Base-by-base conservation (phyloP, 768 basidiomycete species). In the Suillus decipiens region DNA sequence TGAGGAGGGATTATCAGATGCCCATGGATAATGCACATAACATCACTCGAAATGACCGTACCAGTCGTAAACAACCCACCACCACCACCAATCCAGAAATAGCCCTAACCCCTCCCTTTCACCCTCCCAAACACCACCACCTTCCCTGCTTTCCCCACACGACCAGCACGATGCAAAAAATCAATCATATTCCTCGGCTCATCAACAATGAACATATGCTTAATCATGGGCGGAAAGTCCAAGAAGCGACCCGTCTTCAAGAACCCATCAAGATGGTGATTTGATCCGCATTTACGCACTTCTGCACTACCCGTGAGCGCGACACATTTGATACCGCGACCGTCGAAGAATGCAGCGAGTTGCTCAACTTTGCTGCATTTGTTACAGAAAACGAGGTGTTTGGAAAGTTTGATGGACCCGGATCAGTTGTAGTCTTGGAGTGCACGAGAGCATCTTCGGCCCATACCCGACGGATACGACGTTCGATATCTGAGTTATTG, bases 141-240 rank as follows among this genome's bases (percentile, higher is more conserved):
- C 66, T 82, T 86, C 1, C 90, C 92, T 33, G 75, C 71, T 70
- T 82, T 73, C 2, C 88, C 94, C 0, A 90, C 83, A 54, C 95
- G 79, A 17, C 95, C 95, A 0, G 95, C 95, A 5, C 95, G 87
- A 76, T 97, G 95, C 64, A 97, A 73, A 72, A 96, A 96, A 74
- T 97, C 95, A 43, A 96, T 83, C 82, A 90, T 91, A 72, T 94
- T 96, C 67, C 90, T 79, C 22, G 95, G 95, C 70, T 91, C 86
- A 68, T 96, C 95, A 28, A 92, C 82, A 66, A 96, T 89, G 73
- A 97, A 89, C 3, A 96, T 90, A 69, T 95, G 87, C 65, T 84
- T 82, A 67, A 96, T 86, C 5, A 78, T 78, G 0, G 93, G 88
- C 15, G 87, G 80, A 70, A 97, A 97, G 73, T 97, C 95, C 1